These are phyloP conservation scores for Leccinum obscurum DNA, from an alignment of 768 basidiomycete genomes.

Conservation along the genomic window DNA sequence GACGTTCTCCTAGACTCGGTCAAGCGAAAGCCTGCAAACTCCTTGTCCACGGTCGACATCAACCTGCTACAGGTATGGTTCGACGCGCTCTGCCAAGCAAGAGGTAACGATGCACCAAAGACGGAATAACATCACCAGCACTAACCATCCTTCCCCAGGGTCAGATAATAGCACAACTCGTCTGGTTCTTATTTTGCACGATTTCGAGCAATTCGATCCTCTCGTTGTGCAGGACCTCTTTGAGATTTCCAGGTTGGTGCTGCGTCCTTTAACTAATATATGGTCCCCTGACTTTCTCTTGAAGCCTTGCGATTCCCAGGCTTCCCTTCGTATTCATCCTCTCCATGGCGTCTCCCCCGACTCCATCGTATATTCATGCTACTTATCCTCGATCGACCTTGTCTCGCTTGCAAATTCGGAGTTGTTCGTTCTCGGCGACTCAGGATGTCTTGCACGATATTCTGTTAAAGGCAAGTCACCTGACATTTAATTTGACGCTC, in stretches of 20 bases:
- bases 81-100: slow-evolving; percentile 36
- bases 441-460: slow-evolving; percentile 50
- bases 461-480: slow-evolving; percentile 47
- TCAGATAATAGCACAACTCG: slow-evolving; percentile 29
- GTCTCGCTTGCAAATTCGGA: slow-evolving; percentile 53
- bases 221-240: slow-evolving; percentile 66
- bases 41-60: slow-evolving; percentile 64
- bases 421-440: slow-evolving; percentile 52
- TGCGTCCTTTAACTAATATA: not conserved
- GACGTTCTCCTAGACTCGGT: slow-evolving; percentile 29
- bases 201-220: slow-evolving; percentile 73
- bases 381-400: slow-evolving; percentile 62
- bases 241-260: slow-evolving; percentile 63
- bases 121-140: not conserved
- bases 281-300: slow-evolving; percentile 1
- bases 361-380: slow-evolving; percentile 56
- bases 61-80: slow-evolving; percentile 62
- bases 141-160: slow-evolving; percentile 8
- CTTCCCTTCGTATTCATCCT: slow-evolving; percentile 69
- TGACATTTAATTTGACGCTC: not conserved
- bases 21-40: slow-evolving; percentile 48
- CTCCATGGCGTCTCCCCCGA: slow-evolving; percentile 55
- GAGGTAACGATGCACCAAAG: slow-evolving; percentile 36
- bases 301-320: slow-evolving; percentile 50
- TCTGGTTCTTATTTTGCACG: slow-evolving; percentile 64